Evolutionary conservation across 768 basidiomycete genomes (phyloP).

Genomic region (Hygrophorus russula): DNA sequence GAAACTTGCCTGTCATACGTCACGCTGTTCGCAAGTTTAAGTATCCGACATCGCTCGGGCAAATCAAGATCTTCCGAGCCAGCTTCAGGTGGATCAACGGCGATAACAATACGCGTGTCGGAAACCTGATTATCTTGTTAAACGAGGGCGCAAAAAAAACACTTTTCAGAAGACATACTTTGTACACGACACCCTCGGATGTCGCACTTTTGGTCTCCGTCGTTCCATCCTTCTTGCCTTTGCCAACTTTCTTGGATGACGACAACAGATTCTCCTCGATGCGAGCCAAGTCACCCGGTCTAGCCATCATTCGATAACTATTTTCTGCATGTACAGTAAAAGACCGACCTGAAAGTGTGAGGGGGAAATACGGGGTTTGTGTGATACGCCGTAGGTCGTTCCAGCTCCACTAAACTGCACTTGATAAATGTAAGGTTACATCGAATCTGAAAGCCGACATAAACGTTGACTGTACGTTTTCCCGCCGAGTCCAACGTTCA

Average conservation of each 20-base stretch:
- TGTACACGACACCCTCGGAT: constrained; percentile 80
- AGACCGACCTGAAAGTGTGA: constrained; percentile 65
- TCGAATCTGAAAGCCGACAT: neutral
- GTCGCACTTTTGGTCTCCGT: constrained; percentile 27
- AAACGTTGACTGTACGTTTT: constrained; percentile 55
- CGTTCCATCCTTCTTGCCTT: constrained; percentile 28
- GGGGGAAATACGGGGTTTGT: constrained; percentile 63
- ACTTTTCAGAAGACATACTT: constrained; percentile 29
- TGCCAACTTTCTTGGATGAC: constrained; percentile 27
- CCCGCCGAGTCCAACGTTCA: constrained; percentile 84
- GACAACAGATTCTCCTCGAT: constrained; percentile 59
- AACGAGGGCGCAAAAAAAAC: neutral
- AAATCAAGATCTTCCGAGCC: constrained; percentile 59
- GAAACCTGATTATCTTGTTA: constrained; percentile 43
- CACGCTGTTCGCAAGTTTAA: constrained; percentile 87
- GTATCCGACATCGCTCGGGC: constrained; percentile 72
- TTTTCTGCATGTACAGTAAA: neutral
- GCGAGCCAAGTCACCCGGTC: constrained; percentile 82
- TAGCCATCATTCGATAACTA: constrained; percentile 15
- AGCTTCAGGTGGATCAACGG: constrained; percentile 55
- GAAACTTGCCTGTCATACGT: constrained; percentile 69
- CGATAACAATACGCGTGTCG: constrained; percentile 71
- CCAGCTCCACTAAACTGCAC: constrained; percentile 74
- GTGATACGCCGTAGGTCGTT: constrained; percentile 75
- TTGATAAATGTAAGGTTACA: constrained; percentile 19